These are phyloP conservation scores for Ogataea allantospora DNA, from an alignment of 805 yeast genomes.

Conservation along the genomic window DNA sequence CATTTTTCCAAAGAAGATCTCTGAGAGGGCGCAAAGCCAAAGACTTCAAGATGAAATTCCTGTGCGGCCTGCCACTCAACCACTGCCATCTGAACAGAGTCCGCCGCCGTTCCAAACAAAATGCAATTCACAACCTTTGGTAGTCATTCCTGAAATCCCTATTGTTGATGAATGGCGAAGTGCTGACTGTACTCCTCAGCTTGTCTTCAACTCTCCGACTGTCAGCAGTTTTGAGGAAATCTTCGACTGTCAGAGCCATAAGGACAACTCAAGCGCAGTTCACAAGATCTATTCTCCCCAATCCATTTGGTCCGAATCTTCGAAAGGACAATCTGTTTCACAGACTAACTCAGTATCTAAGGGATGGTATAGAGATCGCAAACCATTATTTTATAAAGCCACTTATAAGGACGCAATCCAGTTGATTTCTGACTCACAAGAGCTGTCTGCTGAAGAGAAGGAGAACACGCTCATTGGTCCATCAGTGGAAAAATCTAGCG, in stretches of 20 bases:
- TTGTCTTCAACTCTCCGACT: slow-evolving; percentile 5
- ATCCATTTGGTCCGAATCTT: no score
- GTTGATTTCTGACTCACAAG: neutral
- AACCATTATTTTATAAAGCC: slow-evolving; percentile 3
- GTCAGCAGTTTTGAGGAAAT: neutral
- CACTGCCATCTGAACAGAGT: neutral
- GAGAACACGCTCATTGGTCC: slow-evolving; percentile 1
- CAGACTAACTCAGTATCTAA: neutral
- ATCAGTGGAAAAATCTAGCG: neutral
- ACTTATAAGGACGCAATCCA: slow-evolving; percentile 2
- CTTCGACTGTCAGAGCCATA: neutral
- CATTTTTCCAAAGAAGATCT: slow-evolving; percentile 30
- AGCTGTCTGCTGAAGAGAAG: slow-evolving; percentile 3
- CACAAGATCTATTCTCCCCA: no score
- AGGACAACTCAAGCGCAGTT: neutral
- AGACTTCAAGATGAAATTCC: neutral
- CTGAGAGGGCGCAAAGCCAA: slow-evolving; percentile 8
- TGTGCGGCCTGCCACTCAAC: slow-evolving; percentile 8
- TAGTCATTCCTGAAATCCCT: slow-evolving; percentile 10
- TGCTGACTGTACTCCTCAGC: slow-evolving; percentile 5
- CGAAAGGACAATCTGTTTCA: neutral
- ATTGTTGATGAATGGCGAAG: neutral
- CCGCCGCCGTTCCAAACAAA: neutral
- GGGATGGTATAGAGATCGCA: neutral
- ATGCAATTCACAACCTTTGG: slow-evolving; percentile 6